Conservation (phyloP, 2,329 filamentous ascomycete species). For the Exophiala sp. region DNA sequence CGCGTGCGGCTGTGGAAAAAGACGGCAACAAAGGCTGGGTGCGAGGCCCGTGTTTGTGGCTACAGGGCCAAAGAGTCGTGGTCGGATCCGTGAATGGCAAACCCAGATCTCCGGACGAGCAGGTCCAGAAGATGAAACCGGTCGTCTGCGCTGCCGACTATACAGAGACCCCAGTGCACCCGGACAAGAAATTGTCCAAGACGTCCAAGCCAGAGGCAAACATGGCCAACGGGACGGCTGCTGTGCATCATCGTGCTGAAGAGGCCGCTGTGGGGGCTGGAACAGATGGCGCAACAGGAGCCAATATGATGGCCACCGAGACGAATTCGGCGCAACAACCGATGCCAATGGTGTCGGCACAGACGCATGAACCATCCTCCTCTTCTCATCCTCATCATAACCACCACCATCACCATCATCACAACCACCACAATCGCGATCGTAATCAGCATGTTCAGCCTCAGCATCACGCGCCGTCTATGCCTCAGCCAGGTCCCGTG, state of each 20-base stretch:
- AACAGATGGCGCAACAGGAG: conserved; percentile 11
- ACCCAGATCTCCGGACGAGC: conserved; percentile 16
- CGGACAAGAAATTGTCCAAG: conserved; percentile 17
- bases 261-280: conserved; percentile 6
- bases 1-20: conserved; percentile 30
- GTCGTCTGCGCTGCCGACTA: conserved; percentile 27
- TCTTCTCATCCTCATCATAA: background rate
- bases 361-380: conserved; percentile 1
- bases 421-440: background rate
- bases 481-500: conserved; percentile 24
- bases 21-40: conserved; percentile 29
- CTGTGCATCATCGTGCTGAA: conserved; percentile 19
- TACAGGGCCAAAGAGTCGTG: conserved; percentile 25
- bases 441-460: too few relatives aligned
- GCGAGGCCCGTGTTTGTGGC: conserved; percentile 27
- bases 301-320: conserved; percentile 12
- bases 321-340: conserved; percentile 2
- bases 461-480: conserved; percentile 6
- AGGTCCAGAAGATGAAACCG: conserved; percentile 25
- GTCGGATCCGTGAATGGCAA: conserved; percentile 29
- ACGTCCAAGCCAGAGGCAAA: background rate
- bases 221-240: conserved; percentile 11
- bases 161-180: conserved; percentile 24
- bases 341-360: too few relatives aligned
- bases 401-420: background rate